Percentiles rank a stretch among this genome's conserved stretches.
Conservation (phyloP, 176 grass and related monocot genomes). For the Thinopyrum elongatum region DNA sequence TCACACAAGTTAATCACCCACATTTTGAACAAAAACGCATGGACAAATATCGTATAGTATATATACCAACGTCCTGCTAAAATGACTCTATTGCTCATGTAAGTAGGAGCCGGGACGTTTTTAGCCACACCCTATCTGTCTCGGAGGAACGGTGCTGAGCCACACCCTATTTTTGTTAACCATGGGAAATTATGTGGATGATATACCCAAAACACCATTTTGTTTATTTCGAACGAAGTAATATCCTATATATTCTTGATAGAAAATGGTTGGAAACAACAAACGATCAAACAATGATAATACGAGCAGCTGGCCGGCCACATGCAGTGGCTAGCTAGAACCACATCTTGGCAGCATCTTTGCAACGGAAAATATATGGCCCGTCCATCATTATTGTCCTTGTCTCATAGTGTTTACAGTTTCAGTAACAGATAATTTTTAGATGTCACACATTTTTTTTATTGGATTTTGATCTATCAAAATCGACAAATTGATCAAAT, state of each 20-base stretch:
- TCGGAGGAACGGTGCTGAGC: not conserved
- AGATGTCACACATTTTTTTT: no score
- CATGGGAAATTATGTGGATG: constrained; percentile 22
- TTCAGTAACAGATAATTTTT: not conserved
- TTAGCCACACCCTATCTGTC: constrained; percentile 1
- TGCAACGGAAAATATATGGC: not conserved
- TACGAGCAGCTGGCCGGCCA: not conserved
- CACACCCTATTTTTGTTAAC: not conserved
- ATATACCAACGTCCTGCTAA: no score
- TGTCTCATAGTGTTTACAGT: not conserved
- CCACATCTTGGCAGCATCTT: not conserved
- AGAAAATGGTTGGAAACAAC: not conserved
- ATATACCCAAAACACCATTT: not conserved
- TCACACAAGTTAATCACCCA: not conserved
- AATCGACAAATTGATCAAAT: not conserved
- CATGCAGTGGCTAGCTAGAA: no score
- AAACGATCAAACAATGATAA: not conserved
- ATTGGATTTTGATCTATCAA: not conserved
- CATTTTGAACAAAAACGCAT: not conserved
- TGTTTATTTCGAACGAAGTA: not conserved
- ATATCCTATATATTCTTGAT: no score
- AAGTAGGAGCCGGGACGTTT: no score
- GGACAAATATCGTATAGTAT: no score
- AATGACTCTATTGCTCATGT: no score
- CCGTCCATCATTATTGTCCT: not conserved